These are phyloP conservation scores for Apiotrichum porosum DNA, from an alignment of 1,284 basidiomycete genomes.

Conservation along the genomic window DNA sequence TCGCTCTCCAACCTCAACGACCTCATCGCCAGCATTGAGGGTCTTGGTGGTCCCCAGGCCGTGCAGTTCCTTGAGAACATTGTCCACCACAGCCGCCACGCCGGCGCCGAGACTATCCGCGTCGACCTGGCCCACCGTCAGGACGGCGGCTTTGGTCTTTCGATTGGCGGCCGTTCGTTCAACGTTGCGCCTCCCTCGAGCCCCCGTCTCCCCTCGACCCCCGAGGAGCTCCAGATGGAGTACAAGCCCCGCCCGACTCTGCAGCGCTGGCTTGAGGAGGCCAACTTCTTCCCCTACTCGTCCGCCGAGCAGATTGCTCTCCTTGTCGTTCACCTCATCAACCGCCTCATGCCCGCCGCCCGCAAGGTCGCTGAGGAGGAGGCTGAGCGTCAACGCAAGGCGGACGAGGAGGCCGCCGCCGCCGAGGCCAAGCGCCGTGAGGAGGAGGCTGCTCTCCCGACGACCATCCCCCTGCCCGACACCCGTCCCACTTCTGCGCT, in stretches of 20 bases:
- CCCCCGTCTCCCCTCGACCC: conserved; percentile 1
- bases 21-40: conserved; percentile 72
- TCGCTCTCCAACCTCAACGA: conserved; percentile 55
- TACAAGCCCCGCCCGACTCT: conserved; percentile 67
- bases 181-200: conserved; percentile 46
- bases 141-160: conserved; percentile 29
- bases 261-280: conserved; percentile 89
- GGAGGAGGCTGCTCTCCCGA: conserved; percentile 14
- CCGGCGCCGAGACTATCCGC: conserved; percentile 26
- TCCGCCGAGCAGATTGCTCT: conserved; percentile 69
- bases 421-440: conserved; percentile 18
- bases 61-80: conserved; percentile 79
- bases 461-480: conserved; percentile 39
- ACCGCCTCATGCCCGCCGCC: conserved; percentile 77
- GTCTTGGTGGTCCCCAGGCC: conserved; percentile 73
- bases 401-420: conserved; percentile 30
- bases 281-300: conserved; percentile 70
- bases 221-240: conserved; percentile 31
- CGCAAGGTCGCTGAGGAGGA: conserved; percentile 50
- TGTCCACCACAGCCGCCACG: conserved; percentile 31
- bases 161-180: conserved; percentile 40
- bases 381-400: conserved; percentile 36
- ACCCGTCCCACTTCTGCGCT: conserved; percentile 57
- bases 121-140: conserved; percentile 33
- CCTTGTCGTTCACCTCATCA: conserved; percentile 66